Base-by-base conservation (phyloP, 169 alveolate species). In the Eimeria necatrix region DNA sequence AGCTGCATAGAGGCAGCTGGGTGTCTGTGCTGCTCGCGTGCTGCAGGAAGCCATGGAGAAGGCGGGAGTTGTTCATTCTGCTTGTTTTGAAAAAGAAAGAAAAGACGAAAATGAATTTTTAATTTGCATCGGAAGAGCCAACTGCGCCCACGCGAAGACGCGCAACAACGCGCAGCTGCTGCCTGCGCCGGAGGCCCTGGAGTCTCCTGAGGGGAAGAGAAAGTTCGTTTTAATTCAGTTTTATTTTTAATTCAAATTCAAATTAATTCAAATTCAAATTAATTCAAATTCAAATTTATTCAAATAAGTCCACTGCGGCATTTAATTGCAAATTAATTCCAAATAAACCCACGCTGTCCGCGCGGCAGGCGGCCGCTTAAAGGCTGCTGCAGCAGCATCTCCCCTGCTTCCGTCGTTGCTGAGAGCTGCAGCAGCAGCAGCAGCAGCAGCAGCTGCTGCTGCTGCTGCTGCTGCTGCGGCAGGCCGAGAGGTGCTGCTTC, bases 71-170 rank as follows among this genome's bases (percentile, higher is more conserved):
- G 14, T 80, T 10, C 89, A 80, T 52, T 80, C 89, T 8, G 70
- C 89, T 0, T 80, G 89, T 18, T 80, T 14, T 52, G 89, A 80
- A 52, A 52, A 80, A 80, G 70, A 52, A 10, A 7, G 89, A 20
- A 52, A 26, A 18, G 53, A 52, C 2, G 7, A 12, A 4, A 24
- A 51, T 4, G 89, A 48, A 48, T 80, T 80, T 22, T n/a, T 80
- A 5, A 52, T 80, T 80, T 80, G 89, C 89, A 80, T 80, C 51
- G 89, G 89, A 18, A 48, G 89, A 14, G 89, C 89, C 18, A 68
- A 80, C 53, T 80, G 89, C 71, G 70, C 89, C 14, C 32, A 52
- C 10, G 89, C 89, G 18, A 80, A 32, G 89, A 52, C 64, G n/a
- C 8, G 5, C 12, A 68, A n/a, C 10, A 80, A 32, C 18, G 20